Percentiles rank a stretch among this genome's conserved stretches.
Conservation (phyloP, 345 rosid species). For the Dipteronia dyeriana region DNA sequence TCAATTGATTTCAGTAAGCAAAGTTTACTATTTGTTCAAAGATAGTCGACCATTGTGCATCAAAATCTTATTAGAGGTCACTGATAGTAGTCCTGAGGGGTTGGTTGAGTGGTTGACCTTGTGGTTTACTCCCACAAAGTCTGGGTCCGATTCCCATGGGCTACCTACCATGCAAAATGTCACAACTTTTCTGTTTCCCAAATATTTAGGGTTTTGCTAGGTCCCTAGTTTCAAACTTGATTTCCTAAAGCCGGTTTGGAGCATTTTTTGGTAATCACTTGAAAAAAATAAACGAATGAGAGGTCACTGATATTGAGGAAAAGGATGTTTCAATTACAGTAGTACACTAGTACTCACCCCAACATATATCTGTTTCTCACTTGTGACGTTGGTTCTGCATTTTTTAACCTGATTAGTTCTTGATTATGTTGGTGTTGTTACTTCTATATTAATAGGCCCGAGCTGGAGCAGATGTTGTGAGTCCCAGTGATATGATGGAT, state of each 20-base stretch:
- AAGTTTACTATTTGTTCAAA: background rate
- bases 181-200: too few relatives aligned
- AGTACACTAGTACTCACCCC: background rate
- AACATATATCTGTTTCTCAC: constrained; percentile 3
- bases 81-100: too few relatives aligned
- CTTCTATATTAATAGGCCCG: constrained; percentile 50
- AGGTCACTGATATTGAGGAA: background rate
- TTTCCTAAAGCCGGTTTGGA: background rate
- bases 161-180: too few relatives aligned
- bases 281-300: background rate
- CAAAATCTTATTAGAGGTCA: constrained; percentile 1
- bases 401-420: background rate
- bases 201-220: too few relatives aligned
- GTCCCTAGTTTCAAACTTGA: too few relatives aligned
- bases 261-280: too few relatives aligned
- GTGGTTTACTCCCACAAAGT: too few relatives aligned
- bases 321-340: constrained; percentile 5
- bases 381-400: background rate
- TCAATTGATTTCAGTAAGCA: background rate
- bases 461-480: constrained; percentile 95
- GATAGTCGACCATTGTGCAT: background rate
- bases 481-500: constrained; percentile 99
- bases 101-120: too few relatives aligned
- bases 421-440: constrained; percentile 22
- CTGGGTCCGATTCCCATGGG: too few relatives aligned